Base-by-base conservation (phyloP, 768 basidiomycete genomes). In the Xerocomellus intermedius region DNA sequence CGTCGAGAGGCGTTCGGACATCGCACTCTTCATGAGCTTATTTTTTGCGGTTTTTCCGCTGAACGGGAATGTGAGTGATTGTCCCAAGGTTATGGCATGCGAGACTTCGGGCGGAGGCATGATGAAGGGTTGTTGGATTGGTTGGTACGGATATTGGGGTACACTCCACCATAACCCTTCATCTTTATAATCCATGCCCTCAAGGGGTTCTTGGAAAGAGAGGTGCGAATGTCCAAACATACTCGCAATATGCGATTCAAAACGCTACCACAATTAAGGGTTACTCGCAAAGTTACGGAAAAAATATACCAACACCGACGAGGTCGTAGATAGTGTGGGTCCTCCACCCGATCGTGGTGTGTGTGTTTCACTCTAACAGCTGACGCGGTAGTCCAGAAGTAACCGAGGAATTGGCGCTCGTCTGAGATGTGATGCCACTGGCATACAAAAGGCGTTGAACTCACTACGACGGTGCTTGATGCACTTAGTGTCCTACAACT, bases 1-100 rank as follows among this genome's bases (percentile, higher is more conserved):
- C 1, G 72, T 72, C 4, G 70, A 70, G 39, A 71, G 64, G 13
- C 72, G 68, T 43, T 71, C 70, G 6, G 70, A 73, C 70, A 71
- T 73, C 1, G 70, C 70, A 49, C 70, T 70, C 56, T 71, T 71
- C 66, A 71, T 59, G 47, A 71, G 28, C 48, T 54, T 72, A 52
- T 73, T 73, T 58, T 58, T 72, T 1, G 69, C 60, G 1, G 33
- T 60, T 54, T 64, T 69, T 13, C 64, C 61, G 44, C 69, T 73
- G 51, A 71, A 71, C 3, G 69, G 60, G 43, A 71, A 69, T 2
- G 55, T 63, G 13, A 71, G 42, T 2, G 64, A 54, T 39, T 73
- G 67, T 3, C 52, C 59, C 50, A 71, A 57, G 10, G 56, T 62
- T 17, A 60, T 45, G 32, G 65, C 56, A 50, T 61, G 42, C n/a